Conservation (phyloP, 169 alveolate genomes). For the Pseudocohnilembus persalinus region DNA sequence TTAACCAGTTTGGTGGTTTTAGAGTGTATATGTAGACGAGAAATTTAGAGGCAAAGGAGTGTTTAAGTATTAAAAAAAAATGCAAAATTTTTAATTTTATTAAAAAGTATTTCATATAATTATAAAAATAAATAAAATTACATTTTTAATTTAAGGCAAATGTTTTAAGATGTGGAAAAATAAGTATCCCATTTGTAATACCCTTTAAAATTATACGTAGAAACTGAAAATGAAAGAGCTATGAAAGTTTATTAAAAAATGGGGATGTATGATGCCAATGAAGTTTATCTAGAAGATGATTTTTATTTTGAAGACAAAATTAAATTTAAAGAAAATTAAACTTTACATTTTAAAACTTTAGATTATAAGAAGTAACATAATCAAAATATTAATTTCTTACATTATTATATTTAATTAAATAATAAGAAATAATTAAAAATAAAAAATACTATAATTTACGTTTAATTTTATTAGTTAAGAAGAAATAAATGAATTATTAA, state of each 20-base stretch:
- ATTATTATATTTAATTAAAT: neutral
- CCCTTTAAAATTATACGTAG: constrained; percentile 23
- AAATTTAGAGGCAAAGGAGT: constrained; percentile 1
- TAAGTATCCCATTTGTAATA: neutral
- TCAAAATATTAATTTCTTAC: neutral
- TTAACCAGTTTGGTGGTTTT: constrained; percentile 22
- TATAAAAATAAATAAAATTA: too few species aligned
- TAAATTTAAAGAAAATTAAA: neutral
- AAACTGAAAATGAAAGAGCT: constrained; percentile 22
- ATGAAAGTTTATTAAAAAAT: constrained; percentile 7
- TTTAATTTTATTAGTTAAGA: neutral
- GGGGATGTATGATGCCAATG: constrained; percentile 23
- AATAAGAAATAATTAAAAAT: neutral
- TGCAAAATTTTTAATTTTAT: too few species aligned
- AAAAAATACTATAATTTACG: neutral
- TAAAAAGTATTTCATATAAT: too few species aligned
- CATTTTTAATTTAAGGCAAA: neutral
- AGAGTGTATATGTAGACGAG: constrained; percentile 14
- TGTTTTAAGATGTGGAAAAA: constrained; percentile 19
- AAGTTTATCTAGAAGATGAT: constrained; percentile 17
- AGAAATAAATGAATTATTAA: neutral
- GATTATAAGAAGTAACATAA: neutral
- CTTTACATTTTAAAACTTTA: neutral
- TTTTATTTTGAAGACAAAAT: constrained; percentile 22
- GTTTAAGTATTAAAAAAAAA: constrained; percentile 1